phyloP scores from a whole-genome alignment of 305 asterid genomes.

The Striga hermonthica region DNA sequence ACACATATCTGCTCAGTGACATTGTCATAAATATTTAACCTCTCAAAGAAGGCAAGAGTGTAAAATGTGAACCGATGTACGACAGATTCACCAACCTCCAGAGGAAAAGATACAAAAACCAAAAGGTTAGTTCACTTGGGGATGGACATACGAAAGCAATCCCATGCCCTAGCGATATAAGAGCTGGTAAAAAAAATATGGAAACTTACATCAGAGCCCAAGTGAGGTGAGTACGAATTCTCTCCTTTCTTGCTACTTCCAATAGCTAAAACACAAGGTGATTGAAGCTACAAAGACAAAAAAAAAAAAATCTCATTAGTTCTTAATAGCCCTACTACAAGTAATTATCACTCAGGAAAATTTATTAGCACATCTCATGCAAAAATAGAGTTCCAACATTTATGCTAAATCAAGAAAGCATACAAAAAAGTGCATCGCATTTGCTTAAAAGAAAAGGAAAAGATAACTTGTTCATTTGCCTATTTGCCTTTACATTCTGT shows the following conservation, averaged over 20 bases:
- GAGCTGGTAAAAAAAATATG: conserved; percentile 11
- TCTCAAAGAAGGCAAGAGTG: conserved; percentile 95
- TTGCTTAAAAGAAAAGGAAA: conserved; percentile 11
- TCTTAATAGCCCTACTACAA: conserved; percentile 1
- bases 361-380: conserved; percentile 16
- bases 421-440: conserved; percentile 1
- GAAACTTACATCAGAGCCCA: conserved; percentile 80
- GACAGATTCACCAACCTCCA: conserved; percentile 91
- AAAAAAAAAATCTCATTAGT: background rate
- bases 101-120: conserved; percentile 21
- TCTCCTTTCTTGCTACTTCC: conserved; percentile 99
- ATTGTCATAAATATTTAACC: conserved; percentile 84
- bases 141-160: conserved; percentile 22
- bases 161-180: conserved; percentile 22
- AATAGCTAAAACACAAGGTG: conserved; percentile 92
- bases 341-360: conserved; percentile 12
- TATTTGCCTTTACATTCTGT: background rate
- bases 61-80: conserved; percentile 89
- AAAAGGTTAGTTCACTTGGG: conserved; percentile 12
- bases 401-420: conserved; percentile 12
- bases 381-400: conserved; percentile 25
- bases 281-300: conserved; percentile 66
- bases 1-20: conserved; percentile 76
- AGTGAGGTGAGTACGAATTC: conserved; percentile 93
- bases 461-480: background rate